These are phyloP conservation scores for Nicotiana noctiflora DNA, from an alignment of 257 asterid species.

Conservation along the genomic window DNA sequence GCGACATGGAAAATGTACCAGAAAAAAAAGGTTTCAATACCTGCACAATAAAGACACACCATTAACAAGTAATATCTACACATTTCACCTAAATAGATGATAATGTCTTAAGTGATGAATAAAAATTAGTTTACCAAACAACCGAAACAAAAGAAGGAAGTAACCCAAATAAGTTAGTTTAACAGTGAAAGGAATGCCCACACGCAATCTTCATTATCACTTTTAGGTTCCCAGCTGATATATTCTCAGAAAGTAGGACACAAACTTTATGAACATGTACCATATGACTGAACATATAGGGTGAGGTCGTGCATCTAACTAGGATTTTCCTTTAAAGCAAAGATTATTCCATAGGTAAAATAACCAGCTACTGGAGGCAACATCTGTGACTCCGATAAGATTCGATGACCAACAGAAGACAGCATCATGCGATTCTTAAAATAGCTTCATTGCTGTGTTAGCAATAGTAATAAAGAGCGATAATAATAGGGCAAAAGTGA, in stretches of 20 bases:
- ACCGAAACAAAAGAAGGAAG: neutral
- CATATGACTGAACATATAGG: neutral
- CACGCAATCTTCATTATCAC: neutral
- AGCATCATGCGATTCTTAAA: too few species aligned
- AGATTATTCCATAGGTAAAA: neutral
- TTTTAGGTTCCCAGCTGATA: neutral
- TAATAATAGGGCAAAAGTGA: too few species aligned
- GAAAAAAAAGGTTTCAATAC: neutral
- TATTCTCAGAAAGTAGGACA: neutral
- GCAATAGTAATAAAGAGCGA: too few species aligned
- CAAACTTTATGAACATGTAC: neutral
- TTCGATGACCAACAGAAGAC: too few species aligned
- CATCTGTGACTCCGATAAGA: too few species aligned
- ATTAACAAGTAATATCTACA: conserved; percentile 3
- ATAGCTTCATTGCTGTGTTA: too few species aligned
- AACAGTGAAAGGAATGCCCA: neutral
- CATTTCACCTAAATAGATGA: neutral
- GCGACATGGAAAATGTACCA: neutral
- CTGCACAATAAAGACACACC: neutral
- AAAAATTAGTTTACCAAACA: neutral
- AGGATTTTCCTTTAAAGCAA: neutral
- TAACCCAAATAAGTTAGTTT: neutral
- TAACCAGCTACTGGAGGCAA: neutral
- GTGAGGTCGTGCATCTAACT: neutral
- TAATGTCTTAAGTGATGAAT: neutral